phyloP scores from a whole-genome alignment of 805 yeast species.

The Starmerella riodocensis region DNA sequence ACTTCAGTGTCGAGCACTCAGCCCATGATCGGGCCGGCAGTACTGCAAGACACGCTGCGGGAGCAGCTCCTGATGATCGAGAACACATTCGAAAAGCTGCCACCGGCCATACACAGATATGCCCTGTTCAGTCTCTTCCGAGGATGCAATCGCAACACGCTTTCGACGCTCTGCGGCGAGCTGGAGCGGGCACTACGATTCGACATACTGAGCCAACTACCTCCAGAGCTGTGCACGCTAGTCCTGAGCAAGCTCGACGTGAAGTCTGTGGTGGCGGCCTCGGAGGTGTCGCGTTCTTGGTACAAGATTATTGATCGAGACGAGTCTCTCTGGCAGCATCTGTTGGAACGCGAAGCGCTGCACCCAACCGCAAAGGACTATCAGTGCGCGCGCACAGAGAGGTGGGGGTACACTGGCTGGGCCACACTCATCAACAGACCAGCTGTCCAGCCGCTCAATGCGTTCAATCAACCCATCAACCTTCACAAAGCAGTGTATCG shows the following conservation, averaged over 20 bases:
- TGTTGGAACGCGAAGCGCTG: conserved; percentile 50
- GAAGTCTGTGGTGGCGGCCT: conserved; percentile 43
- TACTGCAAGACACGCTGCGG: conserved; percentile 1
- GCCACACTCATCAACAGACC: conserved; percentile 8
- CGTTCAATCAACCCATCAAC: conserved; percentile 25
- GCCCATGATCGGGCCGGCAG: no score
- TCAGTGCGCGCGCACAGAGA: conserved; percentile 27
- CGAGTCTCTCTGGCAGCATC: conserved; percentile 54
- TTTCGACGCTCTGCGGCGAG: conserved; percentile 44
- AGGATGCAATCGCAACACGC: conserved; percentile 43
- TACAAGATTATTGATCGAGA: conserved; percentile 45
- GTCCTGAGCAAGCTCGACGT: conserved; percentile 55
- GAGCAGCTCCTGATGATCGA: conserved; percentile 5
- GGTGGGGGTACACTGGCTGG: conserved; percentile 29
- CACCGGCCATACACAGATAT: conserved; percentile 37
- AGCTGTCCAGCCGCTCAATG: conserved; percentile 10
- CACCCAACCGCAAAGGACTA: conserved; percentile 38
- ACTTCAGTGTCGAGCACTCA: no score
- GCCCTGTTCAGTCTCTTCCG: conserved; percentile 44
- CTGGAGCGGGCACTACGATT: conserved; percentile 48
- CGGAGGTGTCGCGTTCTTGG: conserved; percentile 63
- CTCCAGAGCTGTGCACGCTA: conserved; percentile 56
- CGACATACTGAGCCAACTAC: conserved; percentile 59
- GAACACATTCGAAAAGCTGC: conserved; percentile 29
- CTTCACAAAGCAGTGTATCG: conserved; percentile 46